phyloP scores from a whole-genome alignment of 2,329 filamentous ascomycete species.

The Calonectria ilicicola region DNA sequence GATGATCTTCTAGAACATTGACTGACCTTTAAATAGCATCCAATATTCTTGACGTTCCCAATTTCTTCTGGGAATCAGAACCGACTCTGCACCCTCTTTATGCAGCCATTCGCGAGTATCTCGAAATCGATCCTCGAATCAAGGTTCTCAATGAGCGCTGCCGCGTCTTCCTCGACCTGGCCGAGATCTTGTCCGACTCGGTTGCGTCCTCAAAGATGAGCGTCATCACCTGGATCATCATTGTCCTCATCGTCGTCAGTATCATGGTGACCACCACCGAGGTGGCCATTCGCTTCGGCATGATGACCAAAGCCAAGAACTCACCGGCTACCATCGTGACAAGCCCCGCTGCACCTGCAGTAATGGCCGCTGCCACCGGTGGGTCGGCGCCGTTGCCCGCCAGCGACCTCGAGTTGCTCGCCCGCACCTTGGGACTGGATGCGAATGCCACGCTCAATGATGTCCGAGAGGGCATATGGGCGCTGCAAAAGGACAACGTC shows the following conservation, averaged over 20 bases:
- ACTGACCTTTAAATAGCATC: slow-evolving; percentile 69
- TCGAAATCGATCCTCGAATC: slow-evolving; percentile 96
- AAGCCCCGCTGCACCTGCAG: slow-evolving; percentile 25
- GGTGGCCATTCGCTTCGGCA: slow-evolving; percentile 86
- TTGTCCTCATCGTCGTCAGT: slow-evolving; percentile 89
- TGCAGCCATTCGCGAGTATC: slow-evolving; percentile 92
- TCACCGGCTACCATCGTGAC: slow-evolving; percentile 18
- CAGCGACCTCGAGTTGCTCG: slow-evolving; percentile 51
- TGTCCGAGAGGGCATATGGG: slow-evolving; percentile 48
- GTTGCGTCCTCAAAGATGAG: slow-evolving; percentile 97
- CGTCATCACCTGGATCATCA: slow-evolving; percentile 97
- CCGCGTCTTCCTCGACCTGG: slow-evolving; percentile 94
- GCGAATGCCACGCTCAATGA: slow-evolving; percentile 51
- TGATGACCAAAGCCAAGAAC: slow-evolving; percentile 61
- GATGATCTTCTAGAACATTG: slow-evolving; percentile 14
- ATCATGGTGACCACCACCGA: slow-evolving; percentile 93
- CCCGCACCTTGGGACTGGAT: slow-evolving; percentile 48
- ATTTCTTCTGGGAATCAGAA: slow-evolving; percentile 99
- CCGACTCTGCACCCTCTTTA: slow-evolving; percentile 96
- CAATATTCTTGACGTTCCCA: slow-evolving; percentile 95
- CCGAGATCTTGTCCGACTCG: slow-evolving; percentile 92
- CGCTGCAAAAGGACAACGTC: slow-evolving; percentile 39
- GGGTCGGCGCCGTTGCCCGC: slow-evolving; percentile 31
- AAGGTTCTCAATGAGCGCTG: slow-evolving; percentile 98
- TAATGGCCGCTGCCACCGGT: slow-evolving; percentile 28